These are phyloP conservation scores for Globisporangium orthogonon DNA, from an alignment of 352 stramenopile species.

Conservation along the genomic window DNA sequence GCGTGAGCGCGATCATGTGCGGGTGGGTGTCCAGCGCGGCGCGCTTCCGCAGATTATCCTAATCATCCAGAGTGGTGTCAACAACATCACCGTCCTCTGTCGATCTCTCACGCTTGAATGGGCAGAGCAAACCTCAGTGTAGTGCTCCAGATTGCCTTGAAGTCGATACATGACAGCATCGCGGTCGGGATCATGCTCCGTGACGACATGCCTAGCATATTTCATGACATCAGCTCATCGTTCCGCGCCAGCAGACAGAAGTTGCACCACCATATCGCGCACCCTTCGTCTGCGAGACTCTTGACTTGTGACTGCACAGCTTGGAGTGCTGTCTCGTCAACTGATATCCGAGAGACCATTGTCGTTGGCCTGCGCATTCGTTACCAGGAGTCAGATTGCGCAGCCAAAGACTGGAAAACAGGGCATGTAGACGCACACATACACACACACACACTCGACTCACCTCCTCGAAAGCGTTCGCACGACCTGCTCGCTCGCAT, in stretches of 20 bases:
- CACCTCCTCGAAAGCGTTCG: neutral
- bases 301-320: slow-evolving; percentile 51
- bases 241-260: neutral
- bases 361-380: slow-evolving; percentile 11
- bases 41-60: slow-evolving; percentile 70
- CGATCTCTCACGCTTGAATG: neutral
- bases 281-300: slow-evolving; percentile 56
- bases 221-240: neutral
- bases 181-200: slow-evolving; percentile 23
- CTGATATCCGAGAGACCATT: slow-evolving; percentile 32
- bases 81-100: neutral
- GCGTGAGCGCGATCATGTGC: slow-evolving; percentile 63
- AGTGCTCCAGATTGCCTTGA: slow-evolving; percentile 70
- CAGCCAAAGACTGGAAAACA: neutral
- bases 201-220: slow-evolving; percentile 43
- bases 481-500: neutral
- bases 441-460: no score
- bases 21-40: slow-evolving; percentile 45
- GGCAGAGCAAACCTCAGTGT: slow-evolving; percentile 44
- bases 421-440: no score
- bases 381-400: neutral
- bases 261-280: neutral
- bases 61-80: neutral
- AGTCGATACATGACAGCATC: slow-evolving; percentile 47
- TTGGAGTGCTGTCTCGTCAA: slow-evolving; percentile 25